A percentile compares a stretch with the other conserved stretches of the same genome.
Conservation (phyloP, 306 rosid species). For the Argentina anserina region DNA sequence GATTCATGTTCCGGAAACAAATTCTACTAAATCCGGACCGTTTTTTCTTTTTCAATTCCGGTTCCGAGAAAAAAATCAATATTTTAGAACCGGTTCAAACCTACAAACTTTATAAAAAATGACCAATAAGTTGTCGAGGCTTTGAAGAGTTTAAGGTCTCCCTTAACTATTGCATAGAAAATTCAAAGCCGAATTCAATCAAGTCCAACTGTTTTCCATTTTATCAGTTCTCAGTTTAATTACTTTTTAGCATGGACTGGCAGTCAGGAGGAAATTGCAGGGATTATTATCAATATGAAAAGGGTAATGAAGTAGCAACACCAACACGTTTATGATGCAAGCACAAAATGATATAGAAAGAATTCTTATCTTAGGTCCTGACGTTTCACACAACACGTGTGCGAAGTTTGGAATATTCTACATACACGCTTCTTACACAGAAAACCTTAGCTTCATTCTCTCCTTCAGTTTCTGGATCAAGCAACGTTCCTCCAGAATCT, state of each 20-base stretch:
- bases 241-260: background rate
- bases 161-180: background rate
- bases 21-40: too few relatives aligned
- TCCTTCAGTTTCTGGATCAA: background rate
- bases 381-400: background rate
- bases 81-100: too few relatives aligned
- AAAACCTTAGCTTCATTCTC: background rate
- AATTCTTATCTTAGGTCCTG: background rate
- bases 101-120: too few relatives aligned
- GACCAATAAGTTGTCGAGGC: background rate
- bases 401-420: conserved; percentile 1
- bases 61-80: too few relatives aligned
- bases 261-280: background rate
- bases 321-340: conserved; percentile 3
- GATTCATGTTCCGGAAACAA: too few relatives aligned
- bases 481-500: background rate
- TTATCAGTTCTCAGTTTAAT: background rate
- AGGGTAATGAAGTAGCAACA: background rate
- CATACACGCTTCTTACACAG: conserved; percentile 5
- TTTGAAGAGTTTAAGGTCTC: background rate
- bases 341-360: background rate
- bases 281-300: background rate
- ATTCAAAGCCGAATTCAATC: background rate
- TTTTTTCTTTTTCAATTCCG: too few relatives aligned
- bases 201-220: too few relatives aligned